Conservation (phyloP, 352 stramenopile genomes). For the Phytophthora podocarpi region DNA sequence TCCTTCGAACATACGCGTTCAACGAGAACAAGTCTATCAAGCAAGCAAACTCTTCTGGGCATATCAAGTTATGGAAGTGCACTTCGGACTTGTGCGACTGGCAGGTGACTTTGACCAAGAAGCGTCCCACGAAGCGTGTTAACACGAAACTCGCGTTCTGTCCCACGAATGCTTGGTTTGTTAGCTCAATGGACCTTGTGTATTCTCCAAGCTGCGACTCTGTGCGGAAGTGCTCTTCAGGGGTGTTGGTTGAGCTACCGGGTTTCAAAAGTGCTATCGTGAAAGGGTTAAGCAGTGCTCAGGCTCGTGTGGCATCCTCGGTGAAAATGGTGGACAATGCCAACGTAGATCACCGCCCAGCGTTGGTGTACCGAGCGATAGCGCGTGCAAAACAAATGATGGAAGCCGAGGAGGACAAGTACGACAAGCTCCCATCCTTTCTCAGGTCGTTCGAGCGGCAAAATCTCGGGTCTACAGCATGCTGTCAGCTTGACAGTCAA, state of each 20-base stretch:
- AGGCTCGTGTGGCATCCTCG: neutral
- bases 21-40: constrained; percentile 20
- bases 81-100: neutral
- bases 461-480: neutral
- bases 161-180: neutral
- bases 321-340: neutral
- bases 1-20: constrained; percentile 3
- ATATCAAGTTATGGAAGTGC: neutral
- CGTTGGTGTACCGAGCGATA: constrained; percentile 1
- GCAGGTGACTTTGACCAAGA: neutral
- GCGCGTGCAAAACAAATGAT: neutral
- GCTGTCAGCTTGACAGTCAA: constrained; percentile 1
- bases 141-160: constrained; percentile 1
- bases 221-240: neutral
- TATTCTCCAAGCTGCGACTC: constrained; percentile 2
- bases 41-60: neutral
- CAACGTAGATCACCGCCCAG: neutral
- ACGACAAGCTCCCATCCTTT: constrained; percentile 3
- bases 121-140: neutral
- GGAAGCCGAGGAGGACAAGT: neutral
- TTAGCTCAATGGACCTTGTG: neutral
- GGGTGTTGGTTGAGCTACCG: neutral
- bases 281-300: neutral
- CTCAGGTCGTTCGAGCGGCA: neutral
- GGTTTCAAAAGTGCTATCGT: constrained; percentile 5